Base-by-base conservation (phyloP, 352 stramenopile species). In the Hyaloperonospora arabidopsidis region DNA sequence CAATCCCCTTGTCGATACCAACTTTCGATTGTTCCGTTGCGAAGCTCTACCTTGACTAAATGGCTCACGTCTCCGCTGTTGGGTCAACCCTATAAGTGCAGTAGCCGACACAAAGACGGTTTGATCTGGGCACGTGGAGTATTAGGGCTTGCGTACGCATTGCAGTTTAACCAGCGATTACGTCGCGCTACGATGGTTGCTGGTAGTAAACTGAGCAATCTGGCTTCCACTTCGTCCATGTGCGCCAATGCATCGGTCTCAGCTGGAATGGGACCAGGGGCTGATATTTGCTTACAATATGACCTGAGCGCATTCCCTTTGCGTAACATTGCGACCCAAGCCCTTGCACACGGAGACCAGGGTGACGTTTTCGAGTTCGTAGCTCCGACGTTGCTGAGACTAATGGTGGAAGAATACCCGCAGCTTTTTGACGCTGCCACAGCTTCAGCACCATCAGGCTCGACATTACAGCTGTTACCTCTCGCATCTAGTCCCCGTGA, bases 151-250 rank as follows among this genome's bases (percentile, higher is more conserved):
- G 66, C 67, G 19, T 88, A 88, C 49, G 75, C 69, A 0, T 48
- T 88, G 1, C 75, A 86, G 32, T 85, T 88, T 29, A 88, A 88
- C 39, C 75, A 88, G 55, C 70, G 75, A 12, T 38, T 86, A 39
- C 75, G 75, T 14, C 68, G 82, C 18, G 69, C 68, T 1, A 82
- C 69, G 14, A 74, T 73, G 35, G 69, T 82, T 0, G 50, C 66
- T 11, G 76, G 76, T 3, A 82, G 67, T 34, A 87, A 87, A 35
- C 52, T 87, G 0, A 76, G 73, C 18, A 65, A 61, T 44, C 57
- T 84, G 28, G 47, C 67, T 19, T 54, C 57, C 14, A 68, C 61
- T 21, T 57, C 65, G 1, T 73, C 61, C 0, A 57, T 67, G 8
- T 49, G 41, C 28, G 65, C 65, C 11, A 58, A 53, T 29, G 48